A percentile compares a stretch with the other conserved stretches of the same genome.
These are phyloP conservation scores for Schizopora paradoxa DNA, from an alignment of 1,284 basidiomycete species.

Conservation along the genomic window DNA sequence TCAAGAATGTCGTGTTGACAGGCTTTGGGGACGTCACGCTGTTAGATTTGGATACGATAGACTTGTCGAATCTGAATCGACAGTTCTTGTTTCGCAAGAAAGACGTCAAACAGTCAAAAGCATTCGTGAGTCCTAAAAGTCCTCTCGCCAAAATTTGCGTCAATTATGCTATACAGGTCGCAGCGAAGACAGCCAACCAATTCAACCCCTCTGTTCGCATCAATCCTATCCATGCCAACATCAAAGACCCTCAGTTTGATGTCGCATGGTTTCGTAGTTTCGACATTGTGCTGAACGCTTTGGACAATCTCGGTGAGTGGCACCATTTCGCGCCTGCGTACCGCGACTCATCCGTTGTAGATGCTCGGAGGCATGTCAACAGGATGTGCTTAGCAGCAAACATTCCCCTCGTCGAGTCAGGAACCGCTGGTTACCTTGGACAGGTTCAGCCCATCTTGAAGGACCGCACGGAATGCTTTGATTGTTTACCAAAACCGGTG, in stretches of 20 bases:
- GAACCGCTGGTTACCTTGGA: constrained; percentile 93
- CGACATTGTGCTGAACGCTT: constrained; percentile 91
- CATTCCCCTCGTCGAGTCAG: constrained; percentile 92
- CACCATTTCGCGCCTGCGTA: background rate
- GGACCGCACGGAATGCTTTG: constrained; percentile 88
- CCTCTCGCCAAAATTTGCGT: background rate
- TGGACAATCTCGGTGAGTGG: constrained; percentile 88
- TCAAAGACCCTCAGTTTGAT: constrained; percentile 92
- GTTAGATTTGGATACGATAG: constrained; percentile 97
- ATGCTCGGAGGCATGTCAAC: constrained; percentile 92
- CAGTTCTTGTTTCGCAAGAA: constrained; percentile 98
- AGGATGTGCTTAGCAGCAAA: constrained; percentile 92
- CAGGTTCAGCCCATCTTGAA: constrained; percentile 75
- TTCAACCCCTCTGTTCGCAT: constrained; percentile 94
- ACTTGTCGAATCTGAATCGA: constrained; percentile 95
- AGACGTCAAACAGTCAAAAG: constrained; percentile 96
- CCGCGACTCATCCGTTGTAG: constrained; percentile 32
- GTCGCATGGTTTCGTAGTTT: constrained; percentile 87
- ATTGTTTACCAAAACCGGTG: constrained; percentile 84
- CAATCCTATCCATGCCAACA: constrained; percentile 88
- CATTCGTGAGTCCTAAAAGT: constrained; percentile 48
- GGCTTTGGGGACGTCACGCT: constrained; percentile 92
- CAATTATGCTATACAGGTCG: constrained; percentile 50
- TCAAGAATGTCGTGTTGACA: constrained; percentile 93
- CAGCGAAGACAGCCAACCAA: constrained; percentile 79